Conservation (phyloP, 306 rosid species). For the Myrica gale region DNA sequence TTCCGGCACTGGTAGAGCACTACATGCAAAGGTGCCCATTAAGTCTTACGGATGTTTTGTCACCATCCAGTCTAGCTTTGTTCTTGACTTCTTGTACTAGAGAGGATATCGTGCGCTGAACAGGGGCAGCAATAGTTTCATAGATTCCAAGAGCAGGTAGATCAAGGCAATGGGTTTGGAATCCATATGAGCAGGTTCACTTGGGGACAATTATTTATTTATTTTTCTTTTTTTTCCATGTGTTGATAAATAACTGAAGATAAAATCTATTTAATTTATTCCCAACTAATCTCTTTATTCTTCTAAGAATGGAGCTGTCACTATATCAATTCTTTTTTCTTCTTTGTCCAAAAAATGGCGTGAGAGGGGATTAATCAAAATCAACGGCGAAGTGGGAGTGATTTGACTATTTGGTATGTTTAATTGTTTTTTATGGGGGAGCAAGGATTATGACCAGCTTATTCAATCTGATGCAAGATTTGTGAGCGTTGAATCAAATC, state of each 20-base stretch:
- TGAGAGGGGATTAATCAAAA: no score
- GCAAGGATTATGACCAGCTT: neutral
- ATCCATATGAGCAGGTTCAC: neutral
- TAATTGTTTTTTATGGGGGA: neutral
- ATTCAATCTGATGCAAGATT: neutral
- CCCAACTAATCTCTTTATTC: no score
- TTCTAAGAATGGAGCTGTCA: no score
- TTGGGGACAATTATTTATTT: neutral
- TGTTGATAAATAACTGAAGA: no score
- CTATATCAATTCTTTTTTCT: no score
- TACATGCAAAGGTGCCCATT: neutral
- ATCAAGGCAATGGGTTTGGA: no score
- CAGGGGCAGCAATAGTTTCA: neutral
- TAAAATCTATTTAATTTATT: no score
- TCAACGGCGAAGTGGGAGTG: neutral
- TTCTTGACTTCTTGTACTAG: constrained; percentile 20
- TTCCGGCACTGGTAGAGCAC: neutral
- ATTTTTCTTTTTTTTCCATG: no score
- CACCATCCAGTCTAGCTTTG: constrained; percentile 31
- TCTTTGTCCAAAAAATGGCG: no score
- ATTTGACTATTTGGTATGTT: constrained; percentile 2
- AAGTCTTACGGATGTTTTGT: constrained; percentile 19
- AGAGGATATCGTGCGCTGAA: constrained; percentile 11
- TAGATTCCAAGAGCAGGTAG: no score
- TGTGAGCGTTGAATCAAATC: neutral